These are phyloP conservation scores for Moesziomyces sp. DNA, from an alignment of 1,284 basidiomycete species.

Conservation along the genomic window DNA sequence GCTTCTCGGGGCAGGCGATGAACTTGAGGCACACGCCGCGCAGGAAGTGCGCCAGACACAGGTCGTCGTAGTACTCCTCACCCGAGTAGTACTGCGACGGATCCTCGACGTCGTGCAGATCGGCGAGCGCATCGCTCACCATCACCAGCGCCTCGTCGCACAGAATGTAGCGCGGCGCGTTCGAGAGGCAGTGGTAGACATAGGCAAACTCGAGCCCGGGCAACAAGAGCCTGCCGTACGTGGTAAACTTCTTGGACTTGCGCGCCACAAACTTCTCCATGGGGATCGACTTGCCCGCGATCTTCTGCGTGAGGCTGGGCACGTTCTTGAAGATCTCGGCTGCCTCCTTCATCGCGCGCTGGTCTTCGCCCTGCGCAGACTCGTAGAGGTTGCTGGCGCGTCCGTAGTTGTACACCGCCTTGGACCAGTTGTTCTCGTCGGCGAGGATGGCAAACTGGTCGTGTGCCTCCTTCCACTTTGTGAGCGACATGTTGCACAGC, in stretches of 20 bases:
- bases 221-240: constrained; percentile 56
- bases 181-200: constrained; percentile 65
- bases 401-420: constrained; percentile 66
- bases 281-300: constrained; percentile 66
- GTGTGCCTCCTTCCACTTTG: constrained; percentile 55
- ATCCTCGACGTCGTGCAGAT: constrained; percentile 48
- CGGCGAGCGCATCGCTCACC: constrained; percentile 54
- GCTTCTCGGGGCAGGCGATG: constrained; percentile 65
- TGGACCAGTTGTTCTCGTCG: constrained; percentile 66
- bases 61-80: constrained; percentile 61
- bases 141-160: constrained; percentile 49
- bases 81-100: constrained; percentile 45
- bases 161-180: constrained; percentile 57
- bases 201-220: constrained; percentile 65
- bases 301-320: constrained; percentile 61
- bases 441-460: constrained; percentile 57
- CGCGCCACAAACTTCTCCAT: constrained; percentile 66
- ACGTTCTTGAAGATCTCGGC: constrained; percentile 52
- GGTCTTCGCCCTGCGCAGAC: constrained; percentile 19
- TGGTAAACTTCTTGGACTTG: constrained; percentile 62
- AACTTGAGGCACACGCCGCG: constrained; percentile 63
- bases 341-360: constrained; percentile 38
- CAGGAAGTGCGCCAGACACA: constrained; percentile 64
- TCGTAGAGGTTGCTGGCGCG: constrained; percentile 58
- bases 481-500: constrained; percentile 64